Conservation (phyloP, 1,284 basidiomycete species). For the Pyrrhoderma lamaoense region DNA sequence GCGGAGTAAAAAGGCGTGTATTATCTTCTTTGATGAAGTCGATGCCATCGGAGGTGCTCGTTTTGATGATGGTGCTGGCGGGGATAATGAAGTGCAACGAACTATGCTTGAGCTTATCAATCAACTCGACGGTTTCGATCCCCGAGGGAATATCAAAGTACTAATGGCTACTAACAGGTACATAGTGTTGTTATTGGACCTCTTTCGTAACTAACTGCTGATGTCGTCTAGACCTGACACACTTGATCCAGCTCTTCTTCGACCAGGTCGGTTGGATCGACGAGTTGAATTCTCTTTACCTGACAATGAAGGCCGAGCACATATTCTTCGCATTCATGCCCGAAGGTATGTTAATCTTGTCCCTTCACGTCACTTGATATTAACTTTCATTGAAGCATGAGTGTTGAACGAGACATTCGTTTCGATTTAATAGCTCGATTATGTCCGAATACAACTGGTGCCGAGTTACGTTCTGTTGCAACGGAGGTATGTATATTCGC, state of each 20-base stretch:
- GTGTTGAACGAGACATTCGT: conserved; percentile 93
- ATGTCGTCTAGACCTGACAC: conserved; percentile 82
- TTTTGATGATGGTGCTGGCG: conserved; percentile 97
- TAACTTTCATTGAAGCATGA: conserved; percentile 64
- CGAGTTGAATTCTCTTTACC: conserved; percentile 95
- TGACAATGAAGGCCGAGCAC: conserved; percentile 93
- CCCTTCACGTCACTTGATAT: conserved; percentile 4
- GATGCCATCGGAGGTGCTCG: conserved; percentile 98
- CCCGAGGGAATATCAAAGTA: conserved; percentile 98
- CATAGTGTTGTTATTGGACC: conserved; percentile 19
- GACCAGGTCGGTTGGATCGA: conserved; percentile 94
- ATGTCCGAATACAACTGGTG: conserved; percentile 97
- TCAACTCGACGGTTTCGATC: conserved; percentile 98
- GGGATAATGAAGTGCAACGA: conserved; percentile 98
- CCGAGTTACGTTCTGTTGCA: conserved; percentile 92
- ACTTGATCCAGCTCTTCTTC: conserved; percentile 91
- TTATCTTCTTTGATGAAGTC: conserved; percentile 99
- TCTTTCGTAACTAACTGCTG: not conserved
- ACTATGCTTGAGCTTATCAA: conserved; percentile 99
- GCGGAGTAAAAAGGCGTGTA: conserved; percentile 96
- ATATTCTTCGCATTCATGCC: conserved; percentile 96
- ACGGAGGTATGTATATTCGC: conserved; percentile 63
- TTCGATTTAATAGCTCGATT: conserved; percentile 96
- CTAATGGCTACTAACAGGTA: conserved; percentile 98
- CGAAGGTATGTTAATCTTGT: conserved; percentile 54